Evolutionary conservation across 1,139 yeast species (phyloP).

Genomic region (Tardiomyces depauwii): DNA sequence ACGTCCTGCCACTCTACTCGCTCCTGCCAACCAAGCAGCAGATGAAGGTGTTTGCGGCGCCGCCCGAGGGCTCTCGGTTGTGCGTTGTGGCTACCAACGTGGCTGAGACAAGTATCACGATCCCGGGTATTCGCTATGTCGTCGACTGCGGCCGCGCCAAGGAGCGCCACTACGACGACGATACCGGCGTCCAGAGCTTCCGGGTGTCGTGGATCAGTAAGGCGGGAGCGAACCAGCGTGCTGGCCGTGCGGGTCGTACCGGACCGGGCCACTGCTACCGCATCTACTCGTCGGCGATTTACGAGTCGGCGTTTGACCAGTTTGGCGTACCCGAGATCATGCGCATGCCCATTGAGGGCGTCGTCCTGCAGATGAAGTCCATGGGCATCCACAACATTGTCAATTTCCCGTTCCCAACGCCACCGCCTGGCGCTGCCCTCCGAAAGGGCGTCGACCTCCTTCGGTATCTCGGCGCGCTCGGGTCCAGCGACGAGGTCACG

Average conservation of each 20-base stretch:
- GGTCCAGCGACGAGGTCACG: slow-evolving; percentile 43
- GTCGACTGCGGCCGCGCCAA: slow-evolving; percentile 93
- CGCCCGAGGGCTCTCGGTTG: slow-evolving; percentile 75
- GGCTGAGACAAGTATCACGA: slow-evolving; percentile 95
- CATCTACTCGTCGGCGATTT: slow-evolving; percentile 89
- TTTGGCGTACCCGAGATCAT: slow-evolving; percentile 84
- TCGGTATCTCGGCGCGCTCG: slow-evolving; percentile 67
- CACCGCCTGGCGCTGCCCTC: slow-evolving; percentile 61
- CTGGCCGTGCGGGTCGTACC: slow-evolving; percentile 99
- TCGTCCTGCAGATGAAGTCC: slow-evolving; percentile 86
- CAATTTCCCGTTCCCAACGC: slow-evolving; percentile 95
- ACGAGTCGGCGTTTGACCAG: slow-evolving; percentile 71
- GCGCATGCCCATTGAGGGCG: slow-evolving; percentile 93
- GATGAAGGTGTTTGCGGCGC: slow-evolving; percentile 79
- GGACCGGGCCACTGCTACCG: slow-evolving; percentile 98
- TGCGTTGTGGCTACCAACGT: slow-evolving; percentile 96
- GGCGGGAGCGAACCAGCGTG: slow-evolving; percentile 90
- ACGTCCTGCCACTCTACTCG: slow-evolving; percentile 87
- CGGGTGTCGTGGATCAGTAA: slow-evolving; percentile 89
- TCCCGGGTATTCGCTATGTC: slow-evolving; percentile 91
- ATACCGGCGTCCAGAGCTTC: slow-evolving; percentile 86
- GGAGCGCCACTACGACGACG: slow-evolving; percentile 73
- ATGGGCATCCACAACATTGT: slow-evolving; percentile 90
- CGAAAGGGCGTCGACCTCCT: slow-evolving; percentile 58
- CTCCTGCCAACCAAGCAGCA: slow-evolving; percentile 87